Base-by-base conservation (phyloP, 768 basidiomycete genomes). In the Lactifluus piperatus region DNA sequence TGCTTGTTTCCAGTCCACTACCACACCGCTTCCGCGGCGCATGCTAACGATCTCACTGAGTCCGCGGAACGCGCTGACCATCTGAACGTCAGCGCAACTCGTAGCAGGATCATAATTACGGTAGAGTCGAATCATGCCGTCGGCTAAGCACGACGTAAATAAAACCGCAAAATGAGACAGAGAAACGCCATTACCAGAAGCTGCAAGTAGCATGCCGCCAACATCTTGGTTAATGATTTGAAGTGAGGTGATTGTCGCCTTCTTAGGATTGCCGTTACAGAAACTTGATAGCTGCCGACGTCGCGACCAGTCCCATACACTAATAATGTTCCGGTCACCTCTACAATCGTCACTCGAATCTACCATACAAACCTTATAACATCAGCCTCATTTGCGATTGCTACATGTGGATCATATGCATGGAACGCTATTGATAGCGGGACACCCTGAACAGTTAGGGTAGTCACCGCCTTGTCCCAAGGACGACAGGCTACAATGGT, bases 201-300 rank as follows among this genome's bases (percentile, higher is more conserved):
- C 93, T 27, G 88, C 86, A 54, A 98, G 71, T 54, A 98, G 83
- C 46, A 97, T 84, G 1, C 92, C 93, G 9, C 91, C 88, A 14
- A 93, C 88, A 57, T 97, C 93, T 72, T 99, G 91, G 69, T 99
- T 97, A 71, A 98, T 91, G 68, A 97, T 85, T 55, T 92, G 84
- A 22, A 97, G 73, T 2, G 89, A 85, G 0, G 97, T 94, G 57
- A 97, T 89, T 55, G 81, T 86, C 4, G 87, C 88, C 36, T 88
- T 88, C 56, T 75, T 77, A 1, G 86, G 81, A 68, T 94, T 94
- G 48, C 91, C 92, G 65, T 98, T 97, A 67, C 82, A 86, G 74
- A 97, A 98, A 56, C 83, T 79, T 60, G 84, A 86, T 56, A 98
- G 68, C 27, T 85, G 82, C 65, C 82, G 85, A 52, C 85, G 82